Percentiles rank a stretch among this genome's conserved stretches.
phyloP scores from a whole-genome alignment of 257 asterid genomes.

The Hygrophila difformis region DNA sequence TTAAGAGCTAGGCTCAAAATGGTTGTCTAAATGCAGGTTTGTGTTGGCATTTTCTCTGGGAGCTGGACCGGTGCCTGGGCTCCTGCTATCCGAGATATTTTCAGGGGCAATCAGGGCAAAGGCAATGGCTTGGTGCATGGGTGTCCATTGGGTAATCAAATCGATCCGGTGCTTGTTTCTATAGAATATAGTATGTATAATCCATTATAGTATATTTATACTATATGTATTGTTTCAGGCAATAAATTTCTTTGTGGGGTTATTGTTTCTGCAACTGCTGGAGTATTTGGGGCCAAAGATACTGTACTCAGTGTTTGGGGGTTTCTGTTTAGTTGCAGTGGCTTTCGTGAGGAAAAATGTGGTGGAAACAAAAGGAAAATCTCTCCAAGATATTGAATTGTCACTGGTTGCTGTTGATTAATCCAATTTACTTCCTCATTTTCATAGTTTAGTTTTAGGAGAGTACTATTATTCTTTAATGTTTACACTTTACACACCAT shows the following conservation, averaged over 20 bases:
- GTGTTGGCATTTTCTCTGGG: constrained; percentile 76
- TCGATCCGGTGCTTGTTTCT: no score
- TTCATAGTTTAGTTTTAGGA: no score
- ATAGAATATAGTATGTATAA: background rate
- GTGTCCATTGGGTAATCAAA: constrained; percentile 69
- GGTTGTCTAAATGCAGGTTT: no score
- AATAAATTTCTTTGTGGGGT: constrained; percentile 69
- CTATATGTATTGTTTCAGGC: constrained; percentile 28
- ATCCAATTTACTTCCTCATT: background rate
- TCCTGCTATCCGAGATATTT: constrained; percentile 81
- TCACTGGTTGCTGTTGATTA: constrained; percentile 46
- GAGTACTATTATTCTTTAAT: no score
- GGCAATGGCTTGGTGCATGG: constrained; percentile 95
- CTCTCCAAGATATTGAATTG: constrained; percentile 80
- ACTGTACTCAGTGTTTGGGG: constrained; percentile 49
- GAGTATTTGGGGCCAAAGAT: constrained; percentile 69
- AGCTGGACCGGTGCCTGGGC: constrained; percentile 90
- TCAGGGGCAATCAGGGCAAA: constrained; percentile 83
- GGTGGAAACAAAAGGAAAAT: constrained; percentile 83
- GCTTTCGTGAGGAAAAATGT: constrained; percentile 52
- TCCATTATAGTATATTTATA: constrained; percentile 1
- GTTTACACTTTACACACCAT: no score
- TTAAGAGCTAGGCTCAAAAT: no score
- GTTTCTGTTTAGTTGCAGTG: constrained; percentile 47
- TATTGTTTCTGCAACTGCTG: constrained; percentile 65